A percentile compares a stretch with the other conserved stretches of the same genome.
Evolutionary conservation across 495 filamentous ascomycete species (phyloP).

Genomic region (Xylaria acuta): DNA sequence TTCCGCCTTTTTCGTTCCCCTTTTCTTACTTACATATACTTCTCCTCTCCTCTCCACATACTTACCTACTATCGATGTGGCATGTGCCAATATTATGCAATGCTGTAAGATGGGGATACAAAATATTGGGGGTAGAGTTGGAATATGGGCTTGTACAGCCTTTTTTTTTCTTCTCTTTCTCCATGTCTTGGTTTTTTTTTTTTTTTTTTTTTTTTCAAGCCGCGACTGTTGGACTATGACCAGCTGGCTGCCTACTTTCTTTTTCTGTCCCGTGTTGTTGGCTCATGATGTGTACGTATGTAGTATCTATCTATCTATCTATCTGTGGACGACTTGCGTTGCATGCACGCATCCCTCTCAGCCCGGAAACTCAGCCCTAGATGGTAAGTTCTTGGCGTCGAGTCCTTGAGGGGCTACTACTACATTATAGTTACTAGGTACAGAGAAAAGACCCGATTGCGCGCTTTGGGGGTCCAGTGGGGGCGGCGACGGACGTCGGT

Average conservation of each 20-base stretch:
- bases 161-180: no score
- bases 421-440: no score
- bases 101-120: no score
- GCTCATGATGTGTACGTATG: neutral
- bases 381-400: neutral
- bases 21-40: conserved; percentile 5
- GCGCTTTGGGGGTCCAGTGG: neutral
- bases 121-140: neutral
- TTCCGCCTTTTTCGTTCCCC: neutral
- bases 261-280: neutral
- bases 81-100: neutral
- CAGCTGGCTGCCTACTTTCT: neutral
- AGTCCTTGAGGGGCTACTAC: neutral
- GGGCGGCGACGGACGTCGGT: neutral
- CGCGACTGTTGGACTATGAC: neutral
- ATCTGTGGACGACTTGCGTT: no score
- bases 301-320: no score
- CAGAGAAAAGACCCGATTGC: neutral
- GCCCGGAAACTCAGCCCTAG: neutral
- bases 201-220: neutral
- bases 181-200: no score
- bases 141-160: neutral
- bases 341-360: neutral
- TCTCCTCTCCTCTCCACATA: neutral
- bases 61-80: neutral